Evolutionary conservation across 2,329 filamentous ascomycete species (phyloP).

Genomic region (Fusarium circinatum): DNA sequence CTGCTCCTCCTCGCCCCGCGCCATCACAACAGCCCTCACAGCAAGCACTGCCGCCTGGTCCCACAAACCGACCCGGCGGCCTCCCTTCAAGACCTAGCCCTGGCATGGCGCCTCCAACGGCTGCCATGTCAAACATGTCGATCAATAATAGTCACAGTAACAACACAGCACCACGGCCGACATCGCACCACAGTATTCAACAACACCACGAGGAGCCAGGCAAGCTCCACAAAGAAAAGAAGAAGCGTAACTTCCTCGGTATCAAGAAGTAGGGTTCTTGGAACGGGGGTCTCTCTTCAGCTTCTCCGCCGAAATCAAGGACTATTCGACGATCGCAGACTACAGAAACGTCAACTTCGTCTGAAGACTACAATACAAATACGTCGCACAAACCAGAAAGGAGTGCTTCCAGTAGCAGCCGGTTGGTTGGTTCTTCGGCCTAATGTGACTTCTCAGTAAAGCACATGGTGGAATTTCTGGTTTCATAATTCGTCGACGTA

Average conservation of each 20-base stretch:
- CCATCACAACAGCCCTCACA: slow-evolving; percentile 40
- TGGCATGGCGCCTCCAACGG: slow-evolving; percentile 55
- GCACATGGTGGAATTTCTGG: slow-evolving; percentile 10
- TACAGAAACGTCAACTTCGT: slow-evolving; percentile 21
- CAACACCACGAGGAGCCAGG: slow-evolving; percentile 46
- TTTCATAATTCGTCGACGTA: slow-evolving; percentile 26
- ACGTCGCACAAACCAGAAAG: background rate
- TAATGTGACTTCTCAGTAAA: slow-evolving; percentile 6
- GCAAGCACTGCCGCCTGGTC: slow-evolving; percentile 20
- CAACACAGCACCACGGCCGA: slow-evolving; percentile 32
- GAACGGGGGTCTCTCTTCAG: slow-evolving; percentile 31
- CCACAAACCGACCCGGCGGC: slow-evolving; percentile 39
- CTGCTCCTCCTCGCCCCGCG: slow-evolving; percentile 61
- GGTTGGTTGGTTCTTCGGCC: background rate
- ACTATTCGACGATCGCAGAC: slow-evolving; percentile 25
- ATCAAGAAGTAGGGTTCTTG: slow-evolving; percentile 65
- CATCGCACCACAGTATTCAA: slow-evolving; percentile 25
- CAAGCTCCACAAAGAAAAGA: slow-evolving; percentile 68
- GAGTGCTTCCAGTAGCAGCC: background rate
- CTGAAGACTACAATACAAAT: slow-evolving; percentile 2
- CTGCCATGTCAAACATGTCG: slow-evolving; percentile 66
- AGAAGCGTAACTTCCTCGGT: slow-evolving; percentile 67
- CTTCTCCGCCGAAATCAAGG: slow-evolving; percentile 2
- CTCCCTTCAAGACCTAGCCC: slow-evolving; percentile 41
- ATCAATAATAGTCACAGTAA: slow-evolving; percentile 48